Base-by-base conservation (phyloP, 1,284 basidiomycete genomes). In the Taiwanofungus camphoratus region DNA sequence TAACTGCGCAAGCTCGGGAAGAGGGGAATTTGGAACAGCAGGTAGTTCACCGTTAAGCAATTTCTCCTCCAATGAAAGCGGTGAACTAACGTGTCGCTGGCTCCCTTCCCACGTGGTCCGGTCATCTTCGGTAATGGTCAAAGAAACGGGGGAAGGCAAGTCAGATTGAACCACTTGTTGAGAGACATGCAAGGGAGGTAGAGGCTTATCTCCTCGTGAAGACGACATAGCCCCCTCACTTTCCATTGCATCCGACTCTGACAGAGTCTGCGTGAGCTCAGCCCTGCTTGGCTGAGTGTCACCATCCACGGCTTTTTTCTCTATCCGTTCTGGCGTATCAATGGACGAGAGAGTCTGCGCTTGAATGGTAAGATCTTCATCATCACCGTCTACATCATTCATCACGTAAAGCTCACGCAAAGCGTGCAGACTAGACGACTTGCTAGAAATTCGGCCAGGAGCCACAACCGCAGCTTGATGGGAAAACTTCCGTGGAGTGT, bases 341-440 rank as follows among this genome's bases (percentile, higher is more conserved):
- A 38, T 48, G 15, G 51, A 46, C 19, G 55, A 54, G 24, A 44
- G 36, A 20, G 60, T 58, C 50, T 69, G 68, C 21, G 67, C 66
- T 46, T 77, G 79, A 24, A 80, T 69, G 2, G 76, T 79, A 39
- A 71, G 53, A 50, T 82, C 78, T 49, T 77, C 74, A 35, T 77
- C 79, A 27, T 76, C 67, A 18, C 70, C 63, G 13, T 33, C 31
- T 34, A 57, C 56, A 9, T 60, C 64, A 32, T 55, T 56, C 16
- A 48, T 44, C 33, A 42, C 50, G 41, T 62, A 62, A 19, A 58
- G 45, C 5, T 58, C 59, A 29, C 64, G 65, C 41, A 71, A 45
- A 32, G 57, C 63, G 35, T 57, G 62, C 54, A 64, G 55, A 45
- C 62, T 65, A 33, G 52, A 55, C 5, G 63, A 53, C 43, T 61